Percentiles rank a stretch among this genome's conserved stretches.
Conservation (phyloP, 2,329 filamentous ascomycete species). For the Calonectria fujianensis region DNA sequence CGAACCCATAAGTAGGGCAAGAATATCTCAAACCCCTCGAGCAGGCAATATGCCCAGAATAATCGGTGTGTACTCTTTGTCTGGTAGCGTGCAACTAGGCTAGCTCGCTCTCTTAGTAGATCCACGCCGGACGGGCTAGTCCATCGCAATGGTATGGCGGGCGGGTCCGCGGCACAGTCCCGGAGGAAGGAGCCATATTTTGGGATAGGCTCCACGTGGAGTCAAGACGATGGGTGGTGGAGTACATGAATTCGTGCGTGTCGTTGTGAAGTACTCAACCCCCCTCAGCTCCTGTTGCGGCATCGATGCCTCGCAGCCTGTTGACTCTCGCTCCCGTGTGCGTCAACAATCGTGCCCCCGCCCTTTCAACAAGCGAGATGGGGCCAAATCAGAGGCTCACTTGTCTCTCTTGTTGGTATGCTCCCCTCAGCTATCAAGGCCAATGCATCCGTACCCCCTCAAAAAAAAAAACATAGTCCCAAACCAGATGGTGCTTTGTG, state of each 20-base stretch:
- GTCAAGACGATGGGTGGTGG: conserved; percentile 51
- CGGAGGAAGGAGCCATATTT: conserved; percentile 52
- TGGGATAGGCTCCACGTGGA: conserved; percentile 56
- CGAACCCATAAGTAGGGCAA: conserved; percentile 14
- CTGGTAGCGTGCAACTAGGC: conserved; percentile 38
- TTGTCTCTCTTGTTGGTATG: conserved; percentile 32
- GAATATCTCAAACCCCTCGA: conserved; percentile 20
- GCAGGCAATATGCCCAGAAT: conserved; percentile 26
- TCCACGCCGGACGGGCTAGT: conserved; percentile 45
- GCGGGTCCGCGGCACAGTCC: conserved; percentile 56
- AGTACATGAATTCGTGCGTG: conserved; percentile 46
- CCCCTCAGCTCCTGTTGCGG: conserved; percentile 14
- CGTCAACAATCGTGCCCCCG: conserved; percentile 1
- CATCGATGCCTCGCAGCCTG: conserved; percentile 24
- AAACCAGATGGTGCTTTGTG: conserved; percentile 17
- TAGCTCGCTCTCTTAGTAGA: conserved; percentile 37
- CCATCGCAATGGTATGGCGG: conserved; percentile 45
- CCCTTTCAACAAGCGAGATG: conserved; percentile 22
- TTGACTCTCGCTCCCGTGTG: conserved; percentile 28
- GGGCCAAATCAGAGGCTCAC: conserved; percentile 29
- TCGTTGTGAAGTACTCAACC: conserved; percentile 37
- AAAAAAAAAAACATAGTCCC: background rate
- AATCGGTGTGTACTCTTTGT: conserved; percentile 32
- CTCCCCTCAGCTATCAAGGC: conserved; percentile 25
- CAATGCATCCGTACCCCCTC: background rate